These are phyloP conservation scores for Mallotus repandus DNA, from an alignment of 441 rosid genomes.

Conservation along the genomic window DNA sequence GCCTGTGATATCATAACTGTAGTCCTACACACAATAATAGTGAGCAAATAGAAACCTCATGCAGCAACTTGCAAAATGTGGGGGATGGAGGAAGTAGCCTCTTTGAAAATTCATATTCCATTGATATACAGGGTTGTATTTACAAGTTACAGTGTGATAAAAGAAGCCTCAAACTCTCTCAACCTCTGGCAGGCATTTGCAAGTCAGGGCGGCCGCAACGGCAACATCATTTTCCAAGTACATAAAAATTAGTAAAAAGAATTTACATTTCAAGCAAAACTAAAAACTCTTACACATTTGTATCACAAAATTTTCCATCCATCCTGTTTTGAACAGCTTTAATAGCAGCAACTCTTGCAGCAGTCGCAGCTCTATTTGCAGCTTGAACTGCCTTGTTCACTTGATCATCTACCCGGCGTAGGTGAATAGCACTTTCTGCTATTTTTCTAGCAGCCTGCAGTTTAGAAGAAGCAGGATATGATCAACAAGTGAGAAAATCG, in stretches of 20 bases:
- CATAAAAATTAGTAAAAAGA: constrained; percentile 33
- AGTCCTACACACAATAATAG: not conserved
- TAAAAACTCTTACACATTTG: constrained; percentile 30
- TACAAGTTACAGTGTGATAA: constrained; percentile 57
- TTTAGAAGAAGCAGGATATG: not conserved
- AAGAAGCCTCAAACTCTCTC: constrained; percentile 34
- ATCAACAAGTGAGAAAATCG: not conserved
- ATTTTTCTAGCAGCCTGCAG: constrained; percentile 70
- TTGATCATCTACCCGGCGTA: constrained; percentile 60
- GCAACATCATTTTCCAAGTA: constrained; percentile 22
- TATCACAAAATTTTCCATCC: constrained; percentile 78
- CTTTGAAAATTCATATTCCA: constrained; percentile 39
- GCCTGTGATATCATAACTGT: not conserved
- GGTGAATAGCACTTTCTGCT: constrained; percentile 50
- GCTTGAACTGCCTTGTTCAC: constrained; percentile 61
- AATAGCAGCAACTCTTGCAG: constrained; percentile 91
- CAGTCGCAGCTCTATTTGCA: constrained; percentile 84
- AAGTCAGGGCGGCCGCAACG: constrained; percentile 29
- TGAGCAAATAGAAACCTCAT: constrained; percentile 19
- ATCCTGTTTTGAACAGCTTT: constrained; percentile 87
- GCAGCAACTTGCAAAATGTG: not conserved
- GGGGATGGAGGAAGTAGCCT: not conserved
- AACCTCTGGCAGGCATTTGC: constrained; percentile 54
- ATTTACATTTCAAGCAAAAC: constrained; percentile 34
- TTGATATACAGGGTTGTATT: constrained; percentile 46